Evolutionary conservation across 2,329 filamentous ascomycete species (phyloP), one percentile per base, ranked within the genome.

Genomic region (Hypoxylon sp.): DNA sequence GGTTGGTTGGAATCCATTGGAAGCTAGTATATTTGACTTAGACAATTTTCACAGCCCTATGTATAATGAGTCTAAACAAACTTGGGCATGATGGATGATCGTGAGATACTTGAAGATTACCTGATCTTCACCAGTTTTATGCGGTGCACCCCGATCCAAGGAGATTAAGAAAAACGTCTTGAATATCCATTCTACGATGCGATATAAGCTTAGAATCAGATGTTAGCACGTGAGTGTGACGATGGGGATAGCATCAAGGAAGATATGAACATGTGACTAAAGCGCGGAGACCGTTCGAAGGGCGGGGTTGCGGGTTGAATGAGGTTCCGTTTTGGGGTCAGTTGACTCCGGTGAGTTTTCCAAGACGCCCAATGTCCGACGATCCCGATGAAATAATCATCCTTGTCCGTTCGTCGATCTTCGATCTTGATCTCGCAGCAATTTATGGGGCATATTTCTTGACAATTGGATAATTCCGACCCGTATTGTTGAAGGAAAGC

Each of bases 391-490:
- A 43, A 43, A 5, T 11, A 21, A 11, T 11, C 38, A 43, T 43
- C 38, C 38, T 7, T 43, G 38, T 21, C 38, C 38, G 17, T 43
- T 21, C 17, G 17, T 36, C 13, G 28, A 30, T 30, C 34, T 17
- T 41, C 38, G 38, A 43, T 43, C 38, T 43, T 21, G 38, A 43
- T 43, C 38, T 43, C 14, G 38, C 38, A 43, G 38, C 11, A 43
- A 43, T 43, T 10, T 21, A 21, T 4, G n/a, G 17, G 38, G 7
- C n/a, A 7, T 9, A n/a, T 19, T 45, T 45, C 23, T 45, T 14
- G 36, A 19, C 32, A 30, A 34, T 53, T 28, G 34, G 25, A 4
- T 41, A 43, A 2, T 28, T 38, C 17, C 11, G 13, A 14, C n/a
- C 14, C 25, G 14, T n/a, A 41, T 3, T 30, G 13, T 53, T 2